Conservation (phyloP, 2,329 filamentous ascomycete genomes). For the Pseudogymnoascus pannorum region DNA sequence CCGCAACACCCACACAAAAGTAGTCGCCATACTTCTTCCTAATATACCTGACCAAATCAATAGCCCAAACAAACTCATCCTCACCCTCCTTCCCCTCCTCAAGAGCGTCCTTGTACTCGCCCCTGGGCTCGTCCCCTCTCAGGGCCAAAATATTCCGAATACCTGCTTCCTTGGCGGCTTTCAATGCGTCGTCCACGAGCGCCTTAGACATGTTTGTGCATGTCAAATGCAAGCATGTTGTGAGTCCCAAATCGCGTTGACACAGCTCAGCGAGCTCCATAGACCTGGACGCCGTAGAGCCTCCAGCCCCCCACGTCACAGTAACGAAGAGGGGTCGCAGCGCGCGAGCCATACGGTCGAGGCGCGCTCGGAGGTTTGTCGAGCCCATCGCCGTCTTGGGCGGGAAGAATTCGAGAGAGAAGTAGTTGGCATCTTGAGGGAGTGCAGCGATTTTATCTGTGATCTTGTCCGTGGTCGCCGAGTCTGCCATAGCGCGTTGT, state of each 20-base stretch:
- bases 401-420: constrained; percentile 98
- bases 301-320: constrained; percentile 95
- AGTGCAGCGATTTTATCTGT: constrained; percentile 92
- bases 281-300: constrained; percentile 83
- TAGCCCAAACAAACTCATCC: constrained; percentile 79
- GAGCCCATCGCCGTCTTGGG: constrained; percentile 96
- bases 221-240: constrained; percentile 91
- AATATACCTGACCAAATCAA: constrained; percentile 87
- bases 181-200: constrained; percentile 79
- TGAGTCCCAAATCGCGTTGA: constrained; percentile 83
- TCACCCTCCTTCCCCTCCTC: constrained; percentile 48
- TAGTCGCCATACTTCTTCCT: constrained; percentile 79
- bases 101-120: constrained; percentile 71
- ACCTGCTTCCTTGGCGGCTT: constrained; percentile 82
- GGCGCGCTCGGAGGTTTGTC: constrained; percentile 83
- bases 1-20: constrained; percentile 91
- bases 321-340: constrained; percentile 91
- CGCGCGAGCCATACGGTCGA: constrained; percentile 90
- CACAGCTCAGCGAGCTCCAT: constrained; percentile 92
- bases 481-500: not conserved
- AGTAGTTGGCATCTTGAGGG: constrained; percentile 74
- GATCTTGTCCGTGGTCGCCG: constrained; percentile 58
- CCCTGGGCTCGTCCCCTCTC: constrained; percentile 82
- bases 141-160: constrained; percentile 91
- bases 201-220: constrained; percentile 94